Evolutionary conservation across 2,329 filamentous ascomycete genomes (phyloP), one percentile per base, ranked within the genome.

Genomic region (Aspergillus quadrilineatus): DNA sequence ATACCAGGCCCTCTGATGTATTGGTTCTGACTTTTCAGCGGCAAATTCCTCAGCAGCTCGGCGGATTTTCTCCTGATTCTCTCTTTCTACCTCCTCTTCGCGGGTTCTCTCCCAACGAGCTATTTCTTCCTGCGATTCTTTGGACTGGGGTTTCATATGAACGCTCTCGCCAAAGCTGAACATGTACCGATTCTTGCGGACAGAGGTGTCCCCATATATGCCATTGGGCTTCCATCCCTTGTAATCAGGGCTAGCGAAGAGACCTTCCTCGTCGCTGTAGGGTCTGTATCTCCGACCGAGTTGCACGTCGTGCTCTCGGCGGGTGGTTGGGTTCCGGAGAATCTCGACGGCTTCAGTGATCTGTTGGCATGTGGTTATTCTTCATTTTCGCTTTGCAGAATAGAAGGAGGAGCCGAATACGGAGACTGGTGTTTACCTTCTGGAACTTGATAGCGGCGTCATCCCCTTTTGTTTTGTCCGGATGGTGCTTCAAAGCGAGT

Each of bases 401-500:
- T n/a, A 22, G 26, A 28, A 28, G 26, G 4, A 28, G 26, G 26
- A 28, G 5, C 26, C 26, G 26, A 28, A 28, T 2, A 28, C 5
- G 26, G 26, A 28, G 26, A 6, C 5, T 37, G n/a, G 30, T 34
- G 17, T 28, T 34, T 60, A 71, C 70, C 52, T 63, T 59, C 30
- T 58, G 65, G 43, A 72, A 72, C 17, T 60, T 48, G 8, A 36
- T 53, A 14, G 49, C 60, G 54, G 36, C 30, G 2, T 61, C 53
- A 36, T 56, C 54, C 4, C 54, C 50, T 17, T 61, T 63, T 39
- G 60, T 53, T 55, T 74, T 73, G 60, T 74, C 72, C 1, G 71
- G 71, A 45, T 74, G 70, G 49, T 65, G 57, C 45, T 68, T 69
- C 28, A 75, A 56, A 6, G 69, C 69, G n/a, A 74, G 65, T 39